These are phyloP conservation scores for Dillenia turbinata DNA, from an alignment of 164 flowering plant species.

Conservation along the genomic window DNA sequence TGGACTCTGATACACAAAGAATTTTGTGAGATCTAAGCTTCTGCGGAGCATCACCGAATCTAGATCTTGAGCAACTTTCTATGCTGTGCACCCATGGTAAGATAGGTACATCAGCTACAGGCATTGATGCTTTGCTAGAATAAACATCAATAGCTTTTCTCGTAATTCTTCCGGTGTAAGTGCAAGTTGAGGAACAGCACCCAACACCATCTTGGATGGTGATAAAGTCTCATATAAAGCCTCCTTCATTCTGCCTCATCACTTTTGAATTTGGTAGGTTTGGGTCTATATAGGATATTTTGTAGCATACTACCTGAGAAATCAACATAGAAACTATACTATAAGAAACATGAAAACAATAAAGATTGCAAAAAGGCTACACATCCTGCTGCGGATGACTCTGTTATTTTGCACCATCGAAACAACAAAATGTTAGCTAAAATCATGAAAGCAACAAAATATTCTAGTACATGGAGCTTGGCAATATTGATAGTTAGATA, in stretches of 20 bases:
- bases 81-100: not conserved
- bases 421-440: no score
- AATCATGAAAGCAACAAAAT: no score
- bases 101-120: not conserved
- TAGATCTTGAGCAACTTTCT: constrained; percentile 6
- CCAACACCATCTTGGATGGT: constrained; percentile 5
- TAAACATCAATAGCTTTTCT: constrained; percentile 8
- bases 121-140: not conserved
- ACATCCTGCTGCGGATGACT: not conserved
- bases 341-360: constrained; percentile 2
- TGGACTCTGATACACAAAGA: constrained; percentile 17
- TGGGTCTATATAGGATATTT: constrained; percentile 22
- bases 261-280: constrained; percentile 6
- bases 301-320: constrained; percentile 27
- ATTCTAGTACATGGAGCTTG: not conserved
- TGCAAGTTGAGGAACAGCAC: constrained; percentile 8
- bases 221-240: constrained; percentile 4
- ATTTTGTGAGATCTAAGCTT: constrained; percentile 10
- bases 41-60: constrained; percentile 6
- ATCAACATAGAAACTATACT: not conserved
- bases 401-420: not conserved
- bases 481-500: not conserved
- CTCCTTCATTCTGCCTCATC: constrained; percentile 9
- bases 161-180: constrained; percentile 5
- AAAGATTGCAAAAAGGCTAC: not conserved